Conservation (phyloP, 2,329 filamentous ascomycete genomes). For the Hypoxylon sp. region DNA sequence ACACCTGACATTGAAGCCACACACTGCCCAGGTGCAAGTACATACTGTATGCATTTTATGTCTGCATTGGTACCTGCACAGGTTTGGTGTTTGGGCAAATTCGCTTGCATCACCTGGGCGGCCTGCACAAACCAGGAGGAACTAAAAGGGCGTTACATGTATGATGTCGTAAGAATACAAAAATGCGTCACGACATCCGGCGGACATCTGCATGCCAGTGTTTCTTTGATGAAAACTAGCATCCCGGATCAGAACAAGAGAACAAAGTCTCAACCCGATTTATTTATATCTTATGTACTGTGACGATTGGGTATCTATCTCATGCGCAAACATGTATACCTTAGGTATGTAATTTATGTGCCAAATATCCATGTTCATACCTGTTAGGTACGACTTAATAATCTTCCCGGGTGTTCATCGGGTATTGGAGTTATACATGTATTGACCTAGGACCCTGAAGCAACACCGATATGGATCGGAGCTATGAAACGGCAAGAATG, state of each 20-base stretch:
- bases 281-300: not conserved
- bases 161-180: constrained; percentile 39
- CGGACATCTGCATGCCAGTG: constrained; percentile 17
- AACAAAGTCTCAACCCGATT: not conserved
- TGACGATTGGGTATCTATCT: not conserved
- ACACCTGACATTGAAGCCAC: not conserved
- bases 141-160: constrained; percentile 17
- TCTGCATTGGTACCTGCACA: constrained; percentile 26
- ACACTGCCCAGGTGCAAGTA: no score
- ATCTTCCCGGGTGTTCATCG: constrained; percentile 23
- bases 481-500: constrained; percentile 27
- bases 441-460: not conserved
- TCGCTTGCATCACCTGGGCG: constrained; percentile 12
- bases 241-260: constrained; percentile 20
- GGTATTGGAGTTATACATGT: constrained; percentile 10
- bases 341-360: constrained; percentile 8
- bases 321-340: not conserved
- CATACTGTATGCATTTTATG: not conserved
- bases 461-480: constrained; percentile 13
- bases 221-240: constrained; percentile 6
- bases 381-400: not conserved
- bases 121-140: constrained; percentile 7
- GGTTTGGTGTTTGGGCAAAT: constrained; percentile 13
- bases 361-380: not conserved
- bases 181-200: constrained; percentile 38